These are phyloP conservation scores for Thielaviopsis euricoi DNA, from an alignment of 2,329 filamentous ascomycete species.

Conservation along the genomic window DNA sequence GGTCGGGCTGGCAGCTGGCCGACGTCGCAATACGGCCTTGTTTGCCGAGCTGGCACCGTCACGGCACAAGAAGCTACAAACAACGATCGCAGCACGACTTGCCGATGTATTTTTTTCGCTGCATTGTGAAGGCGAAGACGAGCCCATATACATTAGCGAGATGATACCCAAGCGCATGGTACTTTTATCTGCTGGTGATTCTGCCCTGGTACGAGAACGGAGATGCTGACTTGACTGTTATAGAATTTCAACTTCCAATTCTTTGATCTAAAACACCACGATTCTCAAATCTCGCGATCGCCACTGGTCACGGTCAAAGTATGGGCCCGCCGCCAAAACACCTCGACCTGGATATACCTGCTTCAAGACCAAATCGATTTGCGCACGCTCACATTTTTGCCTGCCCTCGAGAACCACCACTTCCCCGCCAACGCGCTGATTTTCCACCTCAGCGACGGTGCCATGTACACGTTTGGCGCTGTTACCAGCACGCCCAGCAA, in stretches of 20 bases:
- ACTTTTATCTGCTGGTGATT: constrained; percentile 11
- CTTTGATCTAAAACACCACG: constrained; percentile 56
- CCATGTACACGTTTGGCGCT: constrained; percentile 54
- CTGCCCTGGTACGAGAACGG: background rate
- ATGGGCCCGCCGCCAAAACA: constrained; percentile 48
- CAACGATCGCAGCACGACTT: constrained; percentile 54
- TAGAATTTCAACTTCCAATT: constrained; percentile 76
- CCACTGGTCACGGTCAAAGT: constrained; percentile 51
- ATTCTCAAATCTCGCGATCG: constrained; percentile 46
- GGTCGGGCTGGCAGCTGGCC: background rate
- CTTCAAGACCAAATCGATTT: constrained; percentile 59
- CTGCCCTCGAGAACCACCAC: constrained; percentile 50
- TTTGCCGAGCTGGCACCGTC: constrained; percentile 23
- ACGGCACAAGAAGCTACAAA: constrained; percentile 57
- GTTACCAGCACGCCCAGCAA: constrained; percentile 19
- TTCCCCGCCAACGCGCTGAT: constrained; percentile 71
- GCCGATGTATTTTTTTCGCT: constrained; percentile 84
- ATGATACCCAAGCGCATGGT: constrained; percentile 58
- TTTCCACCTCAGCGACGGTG: constrained; percentile 69
- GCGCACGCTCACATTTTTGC: constrained; percentile 60
- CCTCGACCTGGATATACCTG: constrained; percentile 40
- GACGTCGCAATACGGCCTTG: constrained; percentile 25
- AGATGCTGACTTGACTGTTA: constrained; percentile 10
- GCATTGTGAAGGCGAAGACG: constrained; percentile 42
- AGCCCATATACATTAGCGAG: constrained; percentile 86